These are phyloP conservation scores for Salix dunnii DNA, from an alignment of 345 rosid genomes.

Conservation along the genomic window DNA sequence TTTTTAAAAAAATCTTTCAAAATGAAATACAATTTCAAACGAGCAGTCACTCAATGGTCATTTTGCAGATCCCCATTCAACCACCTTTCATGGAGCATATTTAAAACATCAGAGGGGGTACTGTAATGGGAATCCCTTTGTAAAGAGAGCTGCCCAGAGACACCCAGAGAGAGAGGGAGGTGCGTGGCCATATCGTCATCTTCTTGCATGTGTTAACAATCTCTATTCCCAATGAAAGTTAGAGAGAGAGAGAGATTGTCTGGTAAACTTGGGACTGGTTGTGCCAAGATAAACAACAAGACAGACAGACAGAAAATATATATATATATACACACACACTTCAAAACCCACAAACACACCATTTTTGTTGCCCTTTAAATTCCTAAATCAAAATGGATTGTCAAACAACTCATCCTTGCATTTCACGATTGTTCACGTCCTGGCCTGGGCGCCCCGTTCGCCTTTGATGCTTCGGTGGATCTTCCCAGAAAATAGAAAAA, in stretches of 20 bases:
- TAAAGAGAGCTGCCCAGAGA: slow-evolving; percentile 7
- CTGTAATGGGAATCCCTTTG: slow-evolving; percentile 22
- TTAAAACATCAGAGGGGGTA: not conserved
- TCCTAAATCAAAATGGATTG: not conserved
- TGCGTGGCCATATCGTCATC: slow-evolving; percentile 45
- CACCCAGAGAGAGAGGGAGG: not conserved
- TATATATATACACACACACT: too few species aligned
- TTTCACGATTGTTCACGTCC: not conserved
- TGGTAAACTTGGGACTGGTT: slow-evolving; percentile 40
- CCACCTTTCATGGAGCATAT: slow-evolving; percentile 15
- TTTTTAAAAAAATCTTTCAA: too few species aligned
- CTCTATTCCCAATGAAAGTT: slow-evolving; percentile 35
- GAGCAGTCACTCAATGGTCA: not conserved
- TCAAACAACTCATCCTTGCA: not conserved
- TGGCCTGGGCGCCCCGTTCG: too few species aligned
- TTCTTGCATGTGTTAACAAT: slow-evolving; percentile 4
- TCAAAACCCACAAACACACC: not conserved
- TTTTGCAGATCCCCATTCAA: slow-evolving; percentile 45
- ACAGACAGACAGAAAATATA: not conserved
- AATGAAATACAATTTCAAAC: too few species aligned
- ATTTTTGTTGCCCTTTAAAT: slow-evolving; percentile 5
- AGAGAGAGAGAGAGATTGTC: slow-evolving; percentile 9
- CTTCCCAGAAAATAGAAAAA: too few species aligned
- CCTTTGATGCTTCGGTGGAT: too few species aligned
- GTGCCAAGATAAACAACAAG: slow-evolving; percentile 3